Base-by-base conservation (phyloP, 805 yeast species). In the Cyberlindnera americana region DNA sequence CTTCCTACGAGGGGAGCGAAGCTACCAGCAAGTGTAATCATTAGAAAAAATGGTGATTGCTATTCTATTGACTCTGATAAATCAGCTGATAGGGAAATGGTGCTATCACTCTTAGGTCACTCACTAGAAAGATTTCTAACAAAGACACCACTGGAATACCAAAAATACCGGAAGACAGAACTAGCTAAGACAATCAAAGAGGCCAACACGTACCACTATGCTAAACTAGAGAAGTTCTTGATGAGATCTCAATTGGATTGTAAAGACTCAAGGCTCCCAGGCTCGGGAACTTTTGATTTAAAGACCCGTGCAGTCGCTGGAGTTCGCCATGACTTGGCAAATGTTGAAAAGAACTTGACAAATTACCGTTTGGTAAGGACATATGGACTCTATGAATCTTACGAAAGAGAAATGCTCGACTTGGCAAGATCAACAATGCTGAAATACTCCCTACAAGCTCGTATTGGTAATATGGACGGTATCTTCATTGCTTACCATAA, bases 391-490 rank as follows among this genome's bases (percentile, higher is more conserved):
- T 78, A 62, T 55, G 96, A 88, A 59, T 83, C 95, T n/a, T 85
- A 78, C 58, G 88, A 84, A 51, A 68, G 90, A 15, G 99, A 91
- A 55, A 71, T 74, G 57, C 70, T 66, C 45, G 98, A 91, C 54
- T 70, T 91, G 52, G 75, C 81, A 14, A 66, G 85, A 42, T 75
- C 91, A 2, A 82, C 93, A 0, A 63, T 91, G 62, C 66, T 91
- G 50, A 91, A 91, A 62, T 91, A 91, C 56, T 75, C 85, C 3
- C 69, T 91, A 49, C 98, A 93, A 61, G 98, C 96, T 0, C 71
- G 97, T 46, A 84, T 91, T 29, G 99, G 98, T 3, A 80, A 84
- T 52, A 91, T 93, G 98, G 97, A 90, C 61, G 99, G 99, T 6
- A 87, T 93, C 3, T 88, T 86, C 50, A 71, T 91, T 13, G 96